Evolutionary conservation across 768 basidiomycete genomes (phyloP).

Genomic region (Mycena vitilis): DNA sequence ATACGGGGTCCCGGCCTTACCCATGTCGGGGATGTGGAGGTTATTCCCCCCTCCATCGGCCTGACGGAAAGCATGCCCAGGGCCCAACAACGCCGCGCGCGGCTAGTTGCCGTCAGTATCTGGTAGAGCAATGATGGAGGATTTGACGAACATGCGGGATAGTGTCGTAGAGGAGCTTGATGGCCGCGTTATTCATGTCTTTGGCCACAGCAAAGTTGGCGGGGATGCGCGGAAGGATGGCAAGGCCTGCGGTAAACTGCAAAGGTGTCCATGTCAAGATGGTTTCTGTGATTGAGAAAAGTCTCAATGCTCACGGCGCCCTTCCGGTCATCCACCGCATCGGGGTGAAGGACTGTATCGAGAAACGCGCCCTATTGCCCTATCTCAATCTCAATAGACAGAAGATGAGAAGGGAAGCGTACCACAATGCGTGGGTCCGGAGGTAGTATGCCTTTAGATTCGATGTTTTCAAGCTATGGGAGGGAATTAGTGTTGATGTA

Average conservation of each 20-base stretch:
- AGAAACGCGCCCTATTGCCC: conserved; percentile 42
- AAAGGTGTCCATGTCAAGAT: background rate
- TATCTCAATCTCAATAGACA: background rate
- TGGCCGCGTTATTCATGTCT: conserved; percentile 37
- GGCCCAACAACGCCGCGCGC: conserved; percentile 41
- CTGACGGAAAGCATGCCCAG: conserved; percentile 49
- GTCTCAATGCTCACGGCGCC: conserved; percentile 37
- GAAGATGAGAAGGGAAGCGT: background rate
- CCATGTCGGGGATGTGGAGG: conserved; percentile 54
- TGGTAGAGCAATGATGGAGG: conserved; percentile 9
- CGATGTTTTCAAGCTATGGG: no score
- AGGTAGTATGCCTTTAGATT: no score
- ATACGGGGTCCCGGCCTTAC: conserved; percentile 63
- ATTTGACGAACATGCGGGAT: conserved; percentile 59
- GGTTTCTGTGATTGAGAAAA: background rate
- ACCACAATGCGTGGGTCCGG: no score
- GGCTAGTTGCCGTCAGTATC: conserved; percentile 28
- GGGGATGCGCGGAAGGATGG: conserved; percentile 41
- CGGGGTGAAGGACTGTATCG: conserved; percentile 43
- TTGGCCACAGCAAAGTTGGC: conserved; percentile 29
- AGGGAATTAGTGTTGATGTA: no score
- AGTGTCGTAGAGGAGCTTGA: conserved; percentile 65
- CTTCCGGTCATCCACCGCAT: conserved; percentile 56
- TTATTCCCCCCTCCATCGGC: conserved; percentile 66
- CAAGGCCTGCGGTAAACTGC: conserved; percentile 44